A percentile compares a stretch with the other conserved stretches of the same genome.
These are phyloP conservation scores for Zygotorulaspora mrakii DNA, from an alignment of 1,139 yeast species.

Conservation along the genomic window DNA sequence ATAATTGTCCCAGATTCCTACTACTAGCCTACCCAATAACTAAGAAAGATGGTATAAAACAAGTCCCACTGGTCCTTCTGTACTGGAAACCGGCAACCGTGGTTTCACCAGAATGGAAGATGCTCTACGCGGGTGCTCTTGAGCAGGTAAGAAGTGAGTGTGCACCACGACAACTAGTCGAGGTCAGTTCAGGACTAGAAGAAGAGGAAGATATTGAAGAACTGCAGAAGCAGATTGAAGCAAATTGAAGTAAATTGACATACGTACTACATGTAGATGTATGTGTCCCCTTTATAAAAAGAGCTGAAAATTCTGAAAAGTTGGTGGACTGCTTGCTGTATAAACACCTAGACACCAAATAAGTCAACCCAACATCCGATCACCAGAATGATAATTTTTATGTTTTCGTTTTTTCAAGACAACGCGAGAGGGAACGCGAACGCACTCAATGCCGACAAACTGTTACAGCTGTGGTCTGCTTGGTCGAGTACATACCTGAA, in stretches of 20 bases:
- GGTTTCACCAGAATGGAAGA: conserved; percentile 64
- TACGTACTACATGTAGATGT: background rate
- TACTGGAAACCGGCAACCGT: conserved; percentile 87
- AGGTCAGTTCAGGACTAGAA: conserved; percentile 34
- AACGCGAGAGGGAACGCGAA: background rate
- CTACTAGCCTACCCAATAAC: conserved; percentile 75
- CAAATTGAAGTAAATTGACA: background rate
- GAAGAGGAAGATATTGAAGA: conserved; percentile 36
- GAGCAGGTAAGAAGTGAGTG: conserved; percentile 75
- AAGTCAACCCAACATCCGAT: background rate
- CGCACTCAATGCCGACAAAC: background rate
- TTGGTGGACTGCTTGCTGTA: too few species aligned
- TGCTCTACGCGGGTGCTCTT: conserved; percentile 88
- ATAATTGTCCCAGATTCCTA: conserved; percentile 71
- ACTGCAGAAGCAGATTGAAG: conserved; percentile 26
- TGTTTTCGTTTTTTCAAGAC: too few species aligned
- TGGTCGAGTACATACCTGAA: too few species aligned
- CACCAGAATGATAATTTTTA: background rate
- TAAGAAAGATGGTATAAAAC: conserved; percentile 65
- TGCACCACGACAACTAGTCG: conserved; percentile 43
- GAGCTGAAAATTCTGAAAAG: too few species aligned
- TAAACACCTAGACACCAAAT: conserved; percentile 1
- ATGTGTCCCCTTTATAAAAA: too few species aligned
- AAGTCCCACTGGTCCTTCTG: conserved; percentile 68
- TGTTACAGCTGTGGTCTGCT: background rate